These are phyloP conservation scores for Alternaria incomplexa DNA, from an alignment of 2,329 filamentous ascomycete genomes.

Conservation along the genomic window DNA sequence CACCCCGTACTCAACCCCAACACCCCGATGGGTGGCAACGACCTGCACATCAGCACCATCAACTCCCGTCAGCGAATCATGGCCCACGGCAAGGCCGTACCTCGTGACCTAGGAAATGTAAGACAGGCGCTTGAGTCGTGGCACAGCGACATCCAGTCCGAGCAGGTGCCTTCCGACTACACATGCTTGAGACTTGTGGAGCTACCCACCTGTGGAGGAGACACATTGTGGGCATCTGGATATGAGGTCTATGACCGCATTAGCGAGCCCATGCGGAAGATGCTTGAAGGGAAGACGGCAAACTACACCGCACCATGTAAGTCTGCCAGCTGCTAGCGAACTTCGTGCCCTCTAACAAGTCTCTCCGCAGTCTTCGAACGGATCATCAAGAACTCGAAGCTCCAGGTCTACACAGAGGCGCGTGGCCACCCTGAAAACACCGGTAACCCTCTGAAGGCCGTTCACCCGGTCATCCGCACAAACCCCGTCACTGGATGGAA, in stretches of 20 bases:
- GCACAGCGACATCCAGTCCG: constrained; percentile 7
- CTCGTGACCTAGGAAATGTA: constrained; percentile 3
- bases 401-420: constrained; percentile 17
- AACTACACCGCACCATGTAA: constrained; percentile 9
- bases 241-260: constrained; percentile 7
- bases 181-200: constrained; percentile 3
- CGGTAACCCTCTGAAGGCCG: constrained; percentile 53
- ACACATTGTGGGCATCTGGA: constrained; percentile 8
- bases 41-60: constrained; percentile 8
- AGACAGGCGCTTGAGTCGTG: constrained; percentile 5
- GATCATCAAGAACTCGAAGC: constrained; percentile 5
- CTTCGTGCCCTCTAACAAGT: not conserved
- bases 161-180: constrained; percentile 9
- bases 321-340: not conserved
- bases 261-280: constrained; percentile 6
- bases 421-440: constrained; percentile 60
- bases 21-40: constrained; percentile 1
- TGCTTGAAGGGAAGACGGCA: constrained; percentile 2
- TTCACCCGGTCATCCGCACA: constrained; percentile 62
- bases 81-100: constrained; percentile 2
- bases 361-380: constrained; percentile 1
- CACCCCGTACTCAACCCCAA: constrained; percentile 5
- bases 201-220: constrained; percentile 1
- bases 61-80: constrained; percentile 6
- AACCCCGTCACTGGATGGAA: constrained; percentile 66